Base-by-base conservation (phyloP, 129 eudicot genomes). In the Pulicaria dysenterica region DNA sequence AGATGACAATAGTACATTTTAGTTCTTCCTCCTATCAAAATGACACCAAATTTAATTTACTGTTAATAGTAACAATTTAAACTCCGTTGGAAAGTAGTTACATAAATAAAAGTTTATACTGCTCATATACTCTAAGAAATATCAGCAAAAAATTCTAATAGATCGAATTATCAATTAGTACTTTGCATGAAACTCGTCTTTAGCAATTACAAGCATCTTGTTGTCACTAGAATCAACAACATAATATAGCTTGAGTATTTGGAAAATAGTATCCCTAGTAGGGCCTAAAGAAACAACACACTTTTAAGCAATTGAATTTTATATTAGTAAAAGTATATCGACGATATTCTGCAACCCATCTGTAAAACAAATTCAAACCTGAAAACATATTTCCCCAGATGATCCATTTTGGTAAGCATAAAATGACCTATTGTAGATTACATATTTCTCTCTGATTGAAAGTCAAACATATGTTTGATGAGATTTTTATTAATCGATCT, bases 151-250 rank as follows among this genome's bases (percentile, higher is more conserved):
- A 62, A 57, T 86, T 92, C 92, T 86, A 90, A n/a, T n/a, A n/a
- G n/a, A n/a, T n/a, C n/a, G n/a, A n/a, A n/a, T n/a, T n/a, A n/a
- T n/a, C n/a, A n/a, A n/a, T n/a, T n/a, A n/a, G n/a, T 79, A 89
- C 86, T 92, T 74, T 89, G 92, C 65, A 24, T 24, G 31, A 24
- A 24, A 24, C 31, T 24, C 31, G 31, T 24, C 31, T 24, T 83
- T 90, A 9, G 96, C 96, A 70, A 85, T 82, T 47, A 84, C 85
- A 75, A 90, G 78, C 67, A 94, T 79, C 14, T 87, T 94, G 6
- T 89, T 90, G 80, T 90, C 96, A 81, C 94, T 90, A 70, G 94
- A 87, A 76, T 90, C 96, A 42, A 87, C 96, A 67, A 90, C 96
- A 79, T 59, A 90, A 85, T 14, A 90, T 87, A 44, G 96, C 96